Evolutionary conservation across 495 filamentous ascomycete genomes (phyloP).

Genomic region (Hypoxylon crocopeplum): DNA sequence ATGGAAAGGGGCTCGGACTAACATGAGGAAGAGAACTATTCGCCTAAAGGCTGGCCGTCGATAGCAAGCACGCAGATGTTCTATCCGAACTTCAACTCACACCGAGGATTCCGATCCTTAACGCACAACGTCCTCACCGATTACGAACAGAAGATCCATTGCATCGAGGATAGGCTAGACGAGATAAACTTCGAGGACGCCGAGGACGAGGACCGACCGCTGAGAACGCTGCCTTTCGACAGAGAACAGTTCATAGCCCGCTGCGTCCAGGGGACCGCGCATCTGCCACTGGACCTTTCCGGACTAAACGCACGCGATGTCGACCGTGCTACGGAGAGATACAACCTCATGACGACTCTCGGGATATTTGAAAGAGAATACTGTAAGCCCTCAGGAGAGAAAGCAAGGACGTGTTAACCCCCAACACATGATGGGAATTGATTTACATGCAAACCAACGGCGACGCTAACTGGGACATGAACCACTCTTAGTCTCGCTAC

Average conservation of each 20-base stretch:
- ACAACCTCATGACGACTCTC: constrained; percentile 1
- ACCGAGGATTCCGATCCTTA: constrained; percentile 2
- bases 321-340: constrained; percentile 6
- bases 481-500: constrained; percentile 4
- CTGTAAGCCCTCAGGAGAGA: not conserved
- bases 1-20: not conserved
- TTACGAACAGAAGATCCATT: constrained; percentile 15
- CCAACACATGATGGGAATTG: too few relatives aligned
- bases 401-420: not conserved
- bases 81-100: constrained; percentile 3
- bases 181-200: constrained; percentile 19
- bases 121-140: constrained; percentile 5
- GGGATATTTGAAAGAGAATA: constrained; percentile 1
- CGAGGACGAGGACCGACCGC: not conserved
- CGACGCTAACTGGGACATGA: too few relatives aligned
- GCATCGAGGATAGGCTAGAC: constrained; percentile 16
- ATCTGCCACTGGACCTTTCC: not conserved
- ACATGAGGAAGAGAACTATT: constrained; percentile 6
- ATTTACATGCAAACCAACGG: too few relatives aligned
- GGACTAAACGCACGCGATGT: not conserved
- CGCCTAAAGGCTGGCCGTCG: constrained; percentile 14
- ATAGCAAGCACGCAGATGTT: constrained; percentile 10
- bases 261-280: constrained; percentile 9
- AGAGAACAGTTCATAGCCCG: constrained; percentile 10
- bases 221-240: constrained; percentile 14